Base-by-base conservation (phyloP, 148 eudicot species). In the Persicaria maculosa region DNA sequence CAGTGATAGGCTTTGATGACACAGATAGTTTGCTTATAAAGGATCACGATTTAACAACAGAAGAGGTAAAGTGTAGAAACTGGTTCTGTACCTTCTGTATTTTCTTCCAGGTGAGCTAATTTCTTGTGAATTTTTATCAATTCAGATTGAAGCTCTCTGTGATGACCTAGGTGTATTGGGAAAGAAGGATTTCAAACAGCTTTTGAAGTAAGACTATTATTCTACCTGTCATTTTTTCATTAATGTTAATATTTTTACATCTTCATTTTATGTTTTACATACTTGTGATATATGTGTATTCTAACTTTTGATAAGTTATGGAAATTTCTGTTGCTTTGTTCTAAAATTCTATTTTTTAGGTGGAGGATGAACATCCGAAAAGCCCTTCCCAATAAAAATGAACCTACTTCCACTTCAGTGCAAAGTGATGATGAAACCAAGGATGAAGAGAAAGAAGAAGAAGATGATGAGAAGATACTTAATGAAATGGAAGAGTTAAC, bases 151-250 rank as follows among this genome's bases (percentile, higher is more conserved):
- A 81, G 80, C 86, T 71, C 83, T 91, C 5, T 94, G 98, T 81
- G 97, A 94, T 69, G 98, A 94, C 78, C 80, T 94, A 73, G 88
- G 88, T 79, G 97, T 94, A 57, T 72, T 91, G 75, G 94, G 89
- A 74, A 94, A 91, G 86, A 91, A 91, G 81, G 98, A 94, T 81
- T 94, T 94, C 83, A 94, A 88, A 85, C 87, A 91, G 76, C 89
- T 94, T 73, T 54, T 94, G 75, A 94, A 91, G 98, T 94, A 87
- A 81, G 88, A 9, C 44, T 62, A 17, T 71, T 4, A 11, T 47
- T 40, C 70, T 65, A 43, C 9, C 17, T 2, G 17, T 71, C 52
- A 48, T 1, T 54, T 43, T 40, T 10, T n/a, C 6, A 6, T 7
- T 47, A 57, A 46, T 43, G 40, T 9, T 74, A 20, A 45, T 45